These are phyloP conservation scores for Plasmopara halstedii DNA, from an alignment of 352 stramenopile genomes.

Conservation along the genomic window DNA sequence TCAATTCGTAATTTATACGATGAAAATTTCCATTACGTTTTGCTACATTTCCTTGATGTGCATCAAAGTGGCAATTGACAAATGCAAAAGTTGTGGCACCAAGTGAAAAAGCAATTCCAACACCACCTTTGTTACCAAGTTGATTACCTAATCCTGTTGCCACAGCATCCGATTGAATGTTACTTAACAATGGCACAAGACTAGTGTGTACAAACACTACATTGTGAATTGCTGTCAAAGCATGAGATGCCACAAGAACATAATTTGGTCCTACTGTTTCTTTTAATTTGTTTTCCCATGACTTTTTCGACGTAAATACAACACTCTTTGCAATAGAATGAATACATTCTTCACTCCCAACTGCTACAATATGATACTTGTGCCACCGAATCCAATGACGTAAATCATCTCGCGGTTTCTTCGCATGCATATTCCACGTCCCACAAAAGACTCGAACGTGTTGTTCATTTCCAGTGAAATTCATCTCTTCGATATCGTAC, in stretches of 20 bases:
- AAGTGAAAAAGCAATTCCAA: constrained; percentile 83
- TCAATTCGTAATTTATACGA: constrained; percentile 71
- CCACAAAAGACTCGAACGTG: constrained; percentile 76
- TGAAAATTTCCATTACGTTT: constrained; percentile 90
- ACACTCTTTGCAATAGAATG: constrained; percentile 88
- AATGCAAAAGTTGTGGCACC: constrained; percentile 85
- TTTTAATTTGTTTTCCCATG: constrained; percentile 63
- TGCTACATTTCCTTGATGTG: constrained; percentile 83
- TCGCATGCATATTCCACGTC: constrained; percentile 84
- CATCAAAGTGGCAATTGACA: constrained; percentile 91
- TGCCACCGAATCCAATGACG: constrained; percentile 63
- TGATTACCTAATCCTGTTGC: constrained; percentile 92
- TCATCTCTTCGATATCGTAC: no score
- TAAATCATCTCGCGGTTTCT: constrained; percentile 53
- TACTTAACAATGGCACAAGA: constrained; percentile 67
- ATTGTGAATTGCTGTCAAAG: constrained; percentile 91
- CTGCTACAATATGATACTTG: constrained; percentile 80
- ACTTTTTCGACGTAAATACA: constrained; percentile 88
- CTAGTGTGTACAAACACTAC: constrained; percentile 89
- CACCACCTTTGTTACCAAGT: constrained; percentile 94
- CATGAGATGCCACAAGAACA: constrained; percentile 84
- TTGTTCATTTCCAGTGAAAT: no score
- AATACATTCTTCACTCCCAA: constrained; percentile 93
- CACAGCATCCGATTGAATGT: constrained; percentile 87
- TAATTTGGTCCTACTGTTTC: constrained; percentile 72